These are phyloP conservation scores for Cyberlindnera meyerae DNA, from an alignment of 805 yeast species.

Conservation along the genomic window DNA sequence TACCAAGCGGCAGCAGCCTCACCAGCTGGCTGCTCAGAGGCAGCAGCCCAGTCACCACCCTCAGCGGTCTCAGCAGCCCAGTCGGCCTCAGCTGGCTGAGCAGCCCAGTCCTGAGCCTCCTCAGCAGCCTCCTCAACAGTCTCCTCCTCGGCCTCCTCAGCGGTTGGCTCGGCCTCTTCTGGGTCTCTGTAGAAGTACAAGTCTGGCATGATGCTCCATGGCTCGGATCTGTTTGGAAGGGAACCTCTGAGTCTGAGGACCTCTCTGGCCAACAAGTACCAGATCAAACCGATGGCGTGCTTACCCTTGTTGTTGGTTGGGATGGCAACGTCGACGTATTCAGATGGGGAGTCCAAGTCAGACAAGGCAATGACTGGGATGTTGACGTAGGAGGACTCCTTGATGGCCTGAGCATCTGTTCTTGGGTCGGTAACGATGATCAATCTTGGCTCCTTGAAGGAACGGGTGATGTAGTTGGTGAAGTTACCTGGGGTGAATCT, in stretches of 20 bases:
- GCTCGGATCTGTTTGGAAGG: conserved; percentile 90
- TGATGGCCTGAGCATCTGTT: conserved; percentile 99
- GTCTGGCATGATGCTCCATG: conserved; percentile 99
- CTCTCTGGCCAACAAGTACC: conserved; percentile 99
- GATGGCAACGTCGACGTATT: conserved; percentile 98
- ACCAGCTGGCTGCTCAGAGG: conserved; percentile 27
- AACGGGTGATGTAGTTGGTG: conserved; percentile 99
- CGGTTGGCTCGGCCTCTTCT: conserved; percentile 89
- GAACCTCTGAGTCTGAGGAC: conserved; percentile 98
- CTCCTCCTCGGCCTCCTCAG: conserved; percentile 52
- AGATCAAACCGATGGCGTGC: conserved; percentile 98
- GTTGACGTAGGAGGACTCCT: conserved; percentile 99
- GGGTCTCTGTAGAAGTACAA: conserved; percentile 99
- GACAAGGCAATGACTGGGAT: conserved; percentile 99
- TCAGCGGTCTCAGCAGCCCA: conserved; percentile 71
- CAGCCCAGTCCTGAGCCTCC: conserved; percentile 57
- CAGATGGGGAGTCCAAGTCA: conserved; percentile 98
- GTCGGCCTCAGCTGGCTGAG: conserved; percentile 64
- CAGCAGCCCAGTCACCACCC: conserved; percentile 58
- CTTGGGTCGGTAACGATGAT: conserved; percentile 99
- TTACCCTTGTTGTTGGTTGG: conserved; percentile 99
- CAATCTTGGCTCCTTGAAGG: conserved; percentile 99
- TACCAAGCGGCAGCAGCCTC: conserved; percentile 27
- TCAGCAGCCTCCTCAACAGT: conserved; percentile 57
- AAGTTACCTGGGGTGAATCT: conserved; percentile 99